phyloP scores from a whole-genome alignment of 2,329 filamentous ascomycete species.

The Xenoacremonium recifei region DNA sequence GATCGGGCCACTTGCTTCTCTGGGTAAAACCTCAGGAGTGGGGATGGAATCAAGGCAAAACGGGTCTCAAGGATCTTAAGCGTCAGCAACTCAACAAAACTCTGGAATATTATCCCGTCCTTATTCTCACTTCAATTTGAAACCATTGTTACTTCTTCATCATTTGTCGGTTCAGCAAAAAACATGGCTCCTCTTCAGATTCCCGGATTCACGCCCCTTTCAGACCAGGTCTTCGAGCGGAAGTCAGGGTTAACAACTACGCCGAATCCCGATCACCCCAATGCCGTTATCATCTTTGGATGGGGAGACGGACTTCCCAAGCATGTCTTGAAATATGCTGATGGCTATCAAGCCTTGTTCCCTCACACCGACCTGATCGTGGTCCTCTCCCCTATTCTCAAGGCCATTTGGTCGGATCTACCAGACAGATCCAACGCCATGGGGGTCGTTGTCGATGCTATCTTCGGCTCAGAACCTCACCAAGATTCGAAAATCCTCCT shows the following conservation, averaged over 20 bases:
- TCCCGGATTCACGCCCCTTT: constrained; percentile 45
- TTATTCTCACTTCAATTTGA: neutral
- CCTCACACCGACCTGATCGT: constrained; percentile 50
- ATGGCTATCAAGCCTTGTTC: constrained; percentile 50
- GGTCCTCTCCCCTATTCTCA: constrained; percentile 48
- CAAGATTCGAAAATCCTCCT: constrained; percentile 40
- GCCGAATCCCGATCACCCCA: constrained; percentile 31
- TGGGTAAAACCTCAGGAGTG: too few relatives aligned
- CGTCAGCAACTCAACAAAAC: neutral
- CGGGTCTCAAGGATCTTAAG: neutral
- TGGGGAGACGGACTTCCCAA: constrained; percentile 57
- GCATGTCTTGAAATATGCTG: constrained; percentile 55
- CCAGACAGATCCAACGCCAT: constrained; percentile 44
- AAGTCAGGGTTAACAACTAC: constrained; percentile 24
- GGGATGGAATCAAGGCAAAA: neutral
- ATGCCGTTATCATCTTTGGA: constrained; percentile 51
- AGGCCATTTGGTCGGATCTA: constrained; percentile 43
- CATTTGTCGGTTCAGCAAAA: too few relatives aligned
- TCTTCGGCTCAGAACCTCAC: constrained; percentile 26
- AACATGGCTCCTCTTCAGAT: too few relatives aligned
- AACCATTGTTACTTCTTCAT: neutral
- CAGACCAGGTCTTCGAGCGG: constrained; percentile 46
- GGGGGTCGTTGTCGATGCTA: constrained; percentile 41
- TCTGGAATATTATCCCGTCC: neutral
- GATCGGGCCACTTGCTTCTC: too few relatives aligned